Conservation (phyloP, 129 eudicot genomes). For the Pulicaria dysenterica region DNA sequence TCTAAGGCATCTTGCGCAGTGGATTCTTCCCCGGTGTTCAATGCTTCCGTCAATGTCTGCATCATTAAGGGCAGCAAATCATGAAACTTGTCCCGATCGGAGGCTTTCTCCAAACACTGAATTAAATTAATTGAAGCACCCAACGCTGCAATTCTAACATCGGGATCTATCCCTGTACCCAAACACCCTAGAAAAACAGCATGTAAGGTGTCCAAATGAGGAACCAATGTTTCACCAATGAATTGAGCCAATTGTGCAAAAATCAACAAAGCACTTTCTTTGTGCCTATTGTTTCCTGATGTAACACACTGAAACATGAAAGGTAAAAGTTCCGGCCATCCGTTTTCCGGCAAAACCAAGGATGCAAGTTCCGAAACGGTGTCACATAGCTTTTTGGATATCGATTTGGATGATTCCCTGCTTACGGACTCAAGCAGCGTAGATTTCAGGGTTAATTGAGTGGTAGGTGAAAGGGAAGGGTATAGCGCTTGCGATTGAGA, state of each 20-base stretch:
- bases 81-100: conserved; percentile 77
- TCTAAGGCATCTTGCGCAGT: conserved; percentile 92
- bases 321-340: conserved; percentile 87
- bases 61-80: conserved; percentile 89
- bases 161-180: conserved; percentile 48
- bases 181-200: conserved; percentile 59
- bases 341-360: conserved; percentile 59
- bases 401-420: conserved; percentile 52
- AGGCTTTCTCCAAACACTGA: conserved; percentile 70
- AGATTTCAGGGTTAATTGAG: conserved; percentile 60
- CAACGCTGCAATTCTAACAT: conserved; percentile 78
- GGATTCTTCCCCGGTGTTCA: conserved; percentile 66
- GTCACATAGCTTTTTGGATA: conserved; percentile 76
- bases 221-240: conserved; percentile 66
- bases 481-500: conserved; percentile 42
- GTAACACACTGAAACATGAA: conserved; percentile 88
- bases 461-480: conserved; percentile 44
- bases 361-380: conserved; percentile 86
- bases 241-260: conserved; percentile 82
- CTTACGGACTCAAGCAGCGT: conserved; percentile 46
- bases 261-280: conserved; percentile 76
- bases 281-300: conserved; percentile 47
- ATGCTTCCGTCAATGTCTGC: conserved; percentile 81
- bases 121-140: conserved; percentile 77
- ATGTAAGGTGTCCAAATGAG: conserved; percentile 67